A percentile compares a stretch with the other conserved stretches of the same genome.
Evolutionary conservation across 495 filamentous ascomycete genomes (phyloP).

Genomic region (Hypoxylon fuscum): DNA sequence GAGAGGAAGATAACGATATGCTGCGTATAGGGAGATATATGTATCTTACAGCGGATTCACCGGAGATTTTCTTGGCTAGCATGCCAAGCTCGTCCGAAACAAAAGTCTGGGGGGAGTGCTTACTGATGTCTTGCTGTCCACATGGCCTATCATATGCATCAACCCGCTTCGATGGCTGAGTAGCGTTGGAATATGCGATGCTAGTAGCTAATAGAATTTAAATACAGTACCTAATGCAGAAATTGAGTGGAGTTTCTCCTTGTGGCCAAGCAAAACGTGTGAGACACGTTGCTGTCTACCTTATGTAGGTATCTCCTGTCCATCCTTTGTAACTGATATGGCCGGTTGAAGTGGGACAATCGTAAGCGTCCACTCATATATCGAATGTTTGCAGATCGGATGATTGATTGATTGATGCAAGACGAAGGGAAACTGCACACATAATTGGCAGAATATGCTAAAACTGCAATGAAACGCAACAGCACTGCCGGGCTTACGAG

Average conservation of each 20-base stretch:
- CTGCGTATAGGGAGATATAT: constrained; percentile 17
- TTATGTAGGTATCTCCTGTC: constrained; percentile 19
- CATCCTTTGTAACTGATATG: constrained; percentile 21
- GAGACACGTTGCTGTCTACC: constrained; percentile 19
- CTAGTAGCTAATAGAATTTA: no score
- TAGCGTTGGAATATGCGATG: constrained; percentile 3
- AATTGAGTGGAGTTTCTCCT: constrained; percentile 1
- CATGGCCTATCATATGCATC: constrained; percentile 23
- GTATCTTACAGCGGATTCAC: constrained; percentile 27
- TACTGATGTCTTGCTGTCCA: constrained; percentile 29
- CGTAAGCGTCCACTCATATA: constrained; percentile 15
- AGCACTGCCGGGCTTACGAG: constrained; percentile 1
- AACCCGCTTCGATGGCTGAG: constrained; percentile 3
- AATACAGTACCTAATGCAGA: no score
- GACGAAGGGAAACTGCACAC: constrained; percentile 10
- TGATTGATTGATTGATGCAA: constrained; percentile 18
- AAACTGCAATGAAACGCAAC: constrained; percentile 17
- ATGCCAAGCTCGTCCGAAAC: constrained; percentile 19
- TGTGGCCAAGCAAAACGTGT: constrained; percentile 5
- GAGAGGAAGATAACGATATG: no score
- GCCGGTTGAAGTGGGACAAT: not conserved
- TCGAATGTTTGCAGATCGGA: constrained; percentile 39
- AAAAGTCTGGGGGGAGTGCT: constrained; percentile 34
- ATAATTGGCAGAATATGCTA: constrained; percentile 18
- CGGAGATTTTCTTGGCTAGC: constrained; percentile 8